Percentiles rank a stretch among this genome's conserved stretches.
These are phyloP conservation scores for Zygosaccharomyces bailii DNA, from an alignment of 805 yeast species.

Conservation along the genomic window DNA sequence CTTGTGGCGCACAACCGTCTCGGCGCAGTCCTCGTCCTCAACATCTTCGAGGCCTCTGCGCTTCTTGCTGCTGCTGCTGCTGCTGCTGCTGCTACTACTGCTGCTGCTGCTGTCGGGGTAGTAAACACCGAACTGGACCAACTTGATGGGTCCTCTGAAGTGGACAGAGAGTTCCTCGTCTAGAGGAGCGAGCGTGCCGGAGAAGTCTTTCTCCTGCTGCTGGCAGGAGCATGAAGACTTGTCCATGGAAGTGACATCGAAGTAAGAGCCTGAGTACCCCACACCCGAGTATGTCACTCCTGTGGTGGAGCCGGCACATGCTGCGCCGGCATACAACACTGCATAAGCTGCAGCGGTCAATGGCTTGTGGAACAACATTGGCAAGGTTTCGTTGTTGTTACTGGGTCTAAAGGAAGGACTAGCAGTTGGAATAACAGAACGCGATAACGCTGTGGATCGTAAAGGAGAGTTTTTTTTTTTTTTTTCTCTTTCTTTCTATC, in stretches of 20 bases:
- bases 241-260: conserved; percentile 78
- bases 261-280: conserved; percentile 83
- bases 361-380: conserved; percentile 23
- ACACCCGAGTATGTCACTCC: conserved; percentile 67
- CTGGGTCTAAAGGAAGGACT: conserved; percentile 26
- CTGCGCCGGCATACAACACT: conserved; percentile 25
- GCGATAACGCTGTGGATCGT: neutral
- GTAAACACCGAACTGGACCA: conserved; percentile 79
- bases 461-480: neutral
- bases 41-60: conserved; percentile 42
- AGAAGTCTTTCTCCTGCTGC: conserved; percentile 52
- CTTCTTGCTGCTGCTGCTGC: conserved; percentile 39
- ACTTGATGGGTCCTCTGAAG: conserved; percentile 69
- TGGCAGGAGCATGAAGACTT: conserved; percentile 66
- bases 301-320: conserved; percentile 48
- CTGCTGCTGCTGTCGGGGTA: conserved; percentile 53
- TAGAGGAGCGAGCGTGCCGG: conserved; percentile 64
- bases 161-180: conserved; percentile 71
- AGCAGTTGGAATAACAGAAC: conserved; percentile 23
- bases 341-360: conserved; percentile 30
- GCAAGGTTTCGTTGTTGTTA: neutral
- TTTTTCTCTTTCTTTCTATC: neutral
- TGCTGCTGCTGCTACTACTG: conserved; percentile 10
- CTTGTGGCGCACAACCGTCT: conserved; percentile 41
- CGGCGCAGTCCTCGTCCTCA: conserved; percentile 33